Base-by-base conservation (phyloP, 1,284 basidiomycete genomes). In the Trichosporon sp. region DNA sequence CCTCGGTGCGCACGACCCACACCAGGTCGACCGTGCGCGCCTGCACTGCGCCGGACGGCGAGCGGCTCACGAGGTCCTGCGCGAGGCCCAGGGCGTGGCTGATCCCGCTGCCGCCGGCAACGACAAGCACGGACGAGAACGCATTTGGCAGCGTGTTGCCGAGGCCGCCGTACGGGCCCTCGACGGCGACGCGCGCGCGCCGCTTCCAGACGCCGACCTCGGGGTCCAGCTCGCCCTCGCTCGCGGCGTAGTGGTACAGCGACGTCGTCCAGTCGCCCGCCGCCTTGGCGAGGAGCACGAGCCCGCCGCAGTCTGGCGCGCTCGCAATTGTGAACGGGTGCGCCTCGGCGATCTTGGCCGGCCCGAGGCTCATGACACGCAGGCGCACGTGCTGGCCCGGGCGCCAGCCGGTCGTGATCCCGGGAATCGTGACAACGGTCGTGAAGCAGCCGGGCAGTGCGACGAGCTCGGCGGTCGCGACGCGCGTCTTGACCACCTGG, bases 241-340 rank as follows among this genome's bases (percentile, higher is more conserved):
- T 63, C 2, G 68, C 56, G 3, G 80, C 79, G 18, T 73, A 69
- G 15, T 76, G 65, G 70, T 75, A 79, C 21, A 84, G 71, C 11
- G 68, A 53, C 6, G 71, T 65, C 0, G 82, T 81, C 83, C 83
- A 84, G 58, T 81, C 76, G 1, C 81, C 81, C 2, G 76, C 78
- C 4, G 72, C 74, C 70, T 83, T 83, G 72, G 71, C 75, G 70
- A 83, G 76, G 34, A 83, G 72, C 3, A 79, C 73, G 60, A 82
- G 66, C 1, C 81, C 82, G 13, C 79, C 77, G 21, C 75, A 75
- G 64, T 79, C 73, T 13, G 83, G 81, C 0, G 82, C 83, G 15
- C 79, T 80, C 18, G 81, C 81, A 67, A 85, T 84, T 21, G 83
- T 82, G 74, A 85, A 84, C 1, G 82, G 83, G 68, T 85, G 84